phyloP scores from a whole-genome alignment of 805 yeast species.

The Saturnispora hagleri region DNA sequence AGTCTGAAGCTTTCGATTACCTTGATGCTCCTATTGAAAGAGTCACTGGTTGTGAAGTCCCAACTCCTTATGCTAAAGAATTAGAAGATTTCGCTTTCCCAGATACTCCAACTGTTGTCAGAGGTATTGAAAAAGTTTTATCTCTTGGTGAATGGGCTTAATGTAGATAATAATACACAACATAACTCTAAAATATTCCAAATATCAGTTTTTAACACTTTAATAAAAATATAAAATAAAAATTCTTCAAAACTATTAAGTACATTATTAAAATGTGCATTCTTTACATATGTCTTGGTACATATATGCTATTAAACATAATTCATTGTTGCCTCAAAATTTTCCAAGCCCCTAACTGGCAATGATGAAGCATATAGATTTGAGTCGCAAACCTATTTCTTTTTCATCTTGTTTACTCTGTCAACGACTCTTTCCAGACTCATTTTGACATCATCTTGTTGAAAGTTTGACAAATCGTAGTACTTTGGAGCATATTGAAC shows the following conservation, averaged over 20 bases:
- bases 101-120: slow-evolving; percentile 79
- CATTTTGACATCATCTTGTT: slow-evolving; percentile 62
- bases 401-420: slow-evolving; percentile 35
- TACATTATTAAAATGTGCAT: neutral
- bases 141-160: slow-evolving; percentile 39
- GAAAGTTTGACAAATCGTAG: slow-evolving; percentile 53
- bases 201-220: neutral
- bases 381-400: slow-evolving; percentile 3
- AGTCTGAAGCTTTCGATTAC: slow-evolving; percentile 95
- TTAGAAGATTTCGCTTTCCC: slow-evolving; percentile 99
- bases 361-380: neutral
- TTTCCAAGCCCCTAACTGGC: neutral
- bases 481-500: slow-evolving; percentile 71
- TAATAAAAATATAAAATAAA: neutral
- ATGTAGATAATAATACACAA: slow-evolving; percentile 1
- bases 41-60: slow-evolving; percentile 99
- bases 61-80: slow-evolving; percentile 95
- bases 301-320: neutral
- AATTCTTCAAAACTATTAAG: neutral
- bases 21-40: slow-evolving; percentile 98
- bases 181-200: neutral
- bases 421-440: slow-evolving; percentile 53
- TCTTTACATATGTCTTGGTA: neutral
- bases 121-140: slow-evolving; percentile 76
- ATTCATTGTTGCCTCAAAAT: neutral